Percentiles rank a stretch among this genome's conserved stretches.
Conservation (phyloP, 2,329 filamentous ascomycete species). For the Aspergillus caelatus region DNA sequence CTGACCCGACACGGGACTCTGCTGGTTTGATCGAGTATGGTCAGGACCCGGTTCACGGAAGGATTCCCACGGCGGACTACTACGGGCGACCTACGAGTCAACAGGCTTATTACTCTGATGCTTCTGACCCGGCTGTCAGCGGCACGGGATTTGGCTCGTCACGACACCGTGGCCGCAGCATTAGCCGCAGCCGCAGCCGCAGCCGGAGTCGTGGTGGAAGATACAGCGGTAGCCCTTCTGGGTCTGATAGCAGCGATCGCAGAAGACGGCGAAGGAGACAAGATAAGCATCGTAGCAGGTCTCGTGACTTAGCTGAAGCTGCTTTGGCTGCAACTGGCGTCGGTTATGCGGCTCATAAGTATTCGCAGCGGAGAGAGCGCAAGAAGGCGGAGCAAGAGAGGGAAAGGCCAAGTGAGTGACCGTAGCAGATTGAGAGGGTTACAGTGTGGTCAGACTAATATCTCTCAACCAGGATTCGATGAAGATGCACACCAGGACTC, state of each 20-base stretch:
- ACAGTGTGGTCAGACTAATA: background rate
- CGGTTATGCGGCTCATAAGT: conserved; percentile 60
- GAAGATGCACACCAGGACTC: conserved; percentile 37
- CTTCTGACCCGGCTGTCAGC: conserved; percentile 44
- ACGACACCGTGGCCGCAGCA: conserved; percentile 44
- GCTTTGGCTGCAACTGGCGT: conserved; percentile 61
- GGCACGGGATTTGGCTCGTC: conserved; percentile 30
- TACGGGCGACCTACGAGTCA: conserved; percentile 46
- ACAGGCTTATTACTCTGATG: conserved; percentile 45
- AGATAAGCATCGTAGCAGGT: conserved; percentile 42
- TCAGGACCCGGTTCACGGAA: conserved; percentile 62
- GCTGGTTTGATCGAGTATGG: conserved; percentile 66
- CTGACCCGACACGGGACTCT: conserved; percentile 45
- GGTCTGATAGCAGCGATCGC: conserved; percentile 38
- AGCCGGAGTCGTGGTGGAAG: conserved; percentile 47
- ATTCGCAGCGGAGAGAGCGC: conserved; percentile 58
- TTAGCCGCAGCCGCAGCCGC: conserved; percentile 39
- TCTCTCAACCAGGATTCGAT: conserved; percentile 28
- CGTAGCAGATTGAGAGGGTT: conserved; percentile 1
- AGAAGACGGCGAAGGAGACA: conserved; percentile 35
- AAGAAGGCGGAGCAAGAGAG: conserved; percentile 57
- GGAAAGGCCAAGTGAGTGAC: conserved; percentile 48
- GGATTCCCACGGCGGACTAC: conserved; percentile 51
- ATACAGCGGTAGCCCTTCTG: conserved; percentile 40
- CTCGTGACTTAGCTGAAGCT: conserved; percentile 54